These are phyloP conservation scores for Ulota crispa DNA, from an alignment of 225 moss, liverwort and hornwort species.

Conservation along the genomic window DNA sequence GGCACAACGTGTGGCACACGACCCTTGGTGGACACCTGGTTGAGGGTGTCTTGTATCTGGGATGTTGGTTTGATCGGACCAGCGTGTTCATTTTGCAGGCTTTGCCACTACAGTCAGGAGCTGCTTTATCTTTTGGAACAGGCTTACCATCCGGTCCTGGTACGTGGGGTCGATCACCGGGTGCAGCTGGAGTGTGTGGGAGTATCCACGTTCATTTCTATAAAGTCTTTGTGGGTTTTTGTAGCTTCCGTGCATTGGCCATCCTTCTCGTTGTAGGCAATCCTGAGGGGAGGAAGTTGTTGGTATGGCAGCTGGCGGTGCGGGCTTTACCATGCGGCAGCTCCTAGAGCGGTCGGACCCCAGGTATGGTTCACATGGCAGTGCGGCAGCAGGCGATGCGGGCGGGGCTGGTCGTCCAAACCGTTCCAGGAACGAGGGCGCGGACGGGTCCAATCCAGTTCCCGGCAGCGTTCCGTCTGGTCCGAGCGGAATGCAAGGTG, in stretches of 20 bases:
- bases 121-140: constrained; percentile 59
- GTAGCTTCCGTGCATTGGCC: constrained; percentile 63
- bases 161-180: constrained; percentile 64
- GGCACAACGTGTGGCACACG: too few relatives aligned
- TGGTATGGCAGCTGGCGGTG: constrained; percentile 54
- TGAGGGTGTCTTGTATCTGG: too few relatives aligned
- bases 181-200: constrained; percentile 61
- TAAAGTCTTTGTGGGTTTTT: constrained; percentile 70
- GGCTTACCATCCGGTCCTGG: constrained; percentile 64
- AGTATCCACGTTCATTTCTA: constrained; percentile 86
- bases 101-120: constrained; percentile 58
- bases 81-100: too few relatives aligned
- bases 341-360: constrained; percentile 67
- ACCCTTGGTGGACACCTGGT: too few relatives aligned
- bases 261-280: constrained; percentile 52
- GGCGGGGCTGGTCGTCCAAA: constrained; percentile 56
- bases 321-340: constrained; percentile 64
- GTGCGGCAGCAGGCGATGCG: constrained; percentile 26
- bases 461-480: constrained; percentile 42
- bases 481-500: constrained; percentile 69
- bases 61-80: too few relatives aligned
- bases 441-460: constrained; percentile 46
- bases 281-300: constrained; percentile 63
- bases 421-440: constrained; percentile 39
- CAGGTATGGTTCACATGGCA: constrained; percentile 46